Evolutionary conservation across 148 eudicot species (phyloP).

Genomic region (Vaccinium myrtillus): DNA sequence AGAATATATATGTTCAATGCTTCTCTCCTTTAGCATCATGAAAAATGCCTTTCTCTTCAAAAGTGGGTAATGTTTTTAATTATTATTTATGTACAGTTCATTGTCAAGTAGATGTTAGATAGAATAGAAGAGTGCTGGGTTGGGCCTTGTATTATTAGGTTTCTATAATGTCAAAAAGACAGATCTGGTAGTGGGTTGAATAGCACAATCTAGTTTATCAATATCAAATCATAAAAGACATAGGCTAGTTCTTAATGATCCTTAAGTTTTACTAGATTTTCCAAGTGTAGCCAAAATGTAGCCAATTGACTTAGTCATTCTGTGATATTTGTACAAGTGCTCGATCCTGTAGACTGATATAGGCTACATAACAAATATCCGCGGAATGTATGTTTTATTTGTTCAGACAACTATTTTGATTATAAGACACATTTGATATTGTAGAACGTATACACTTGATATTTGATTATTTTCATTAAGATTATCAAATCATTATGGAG

Average conservation of each 20-base stretch:
- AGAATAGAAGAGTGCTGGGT: neutral
- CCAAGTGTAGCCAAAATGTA: neutral
- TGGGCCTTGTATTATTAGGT: conserved; percentile 12
- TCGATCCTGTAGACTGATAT: neutral
- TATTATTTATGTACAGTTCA: conserved; percentile 3
- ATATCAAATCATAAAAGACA: neutral
- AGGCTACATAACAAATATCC: neutral
- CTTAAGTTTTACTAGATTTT: neutral
- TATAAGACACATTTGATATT: neutral
- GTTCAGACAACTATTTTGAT: neutral
- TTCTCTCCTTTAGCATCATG: conserved; percentile 25
- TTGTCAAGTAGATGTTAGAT: conserved; percentile 14
- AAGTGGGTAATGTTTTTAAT: conserved; percentile 24
- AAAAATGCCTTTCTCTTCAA: conserved; percentile 12
- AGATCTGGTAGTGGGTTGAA: neutral
- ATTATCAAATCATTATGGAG: neutral
- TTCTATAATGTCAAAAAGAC: neutral
- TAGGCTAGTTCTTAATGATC: neutral
- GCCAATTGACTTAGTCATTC: neutral
- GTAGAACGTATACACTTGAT: neutral
- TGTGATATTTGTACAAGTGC: neutral
- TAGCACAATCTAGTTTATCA: neutral
- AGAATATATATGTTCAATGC: conserved; percentile 21
- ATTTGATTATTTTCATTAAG: neutral
- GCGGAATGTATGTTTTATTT: neutral